Base-by-base conservation (phyloP, 1,284 basidiomycete species). In the Serendipita sp. region DNA sequence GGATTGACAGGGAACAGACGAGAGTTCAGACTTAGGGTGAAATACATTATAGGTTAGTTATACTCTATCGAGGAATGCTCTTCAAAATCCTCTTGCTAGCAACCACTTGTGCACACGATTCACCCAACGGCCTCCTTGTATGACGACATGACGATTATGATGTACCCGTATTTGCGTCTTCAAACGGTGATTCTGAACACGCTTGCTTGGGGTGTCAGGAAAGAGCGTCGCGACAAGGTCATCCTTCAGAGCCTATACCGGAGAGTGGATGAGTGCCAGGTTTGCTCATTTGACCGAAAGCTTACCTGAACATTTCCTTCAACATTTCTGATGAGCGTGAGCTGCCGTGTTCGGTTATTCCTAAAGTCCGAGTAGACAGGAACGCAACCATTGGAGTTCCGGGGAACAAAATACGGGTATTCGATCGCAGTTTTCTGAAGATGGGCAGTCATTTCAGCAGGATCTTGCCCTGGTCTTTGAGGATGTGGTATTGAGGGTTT, bases 291-390 rank as follows among this genome's bases (percentile, higher is more conserved):
- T 63, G 61, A 45, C 60, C 65, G 15, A 53, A 45, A 26, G 70
- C 75, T 63, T 66, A 80, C 80, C 64, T 74, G 68, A 61, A 70
- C 66, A 67, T 74, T 70, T 15, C 80, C 80, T 47, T 79, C 70
- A 3, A 82, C 73, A 70, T 81, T 78, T 60, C 76, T 74, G 64
- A 82, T 74, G 22, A 73, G 72, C 47, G 79, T 72, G 35, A 79
- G 73, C 67, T 81, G 75, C 64, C 79, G 78, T 3, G 82, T 79
- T 64, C 82, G 78, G 35, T 73, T 79, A 70, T 84, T 86, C 67
- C 83, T 82, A 62, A 85, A 71, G 71, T 88, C 84, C 44, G 83
- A 80, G 71, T 87, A 88, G 26, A 88, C 83, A 60, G 86, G 86
- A 32, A 88, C 77, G 60, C 79, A 79, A 42, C 84, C 84, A 62